Evolutionary conservation across 2,329 filamentous ascomycete species (phyloP).

Genomic region (Phialemoniopsis sp.): DNA sequence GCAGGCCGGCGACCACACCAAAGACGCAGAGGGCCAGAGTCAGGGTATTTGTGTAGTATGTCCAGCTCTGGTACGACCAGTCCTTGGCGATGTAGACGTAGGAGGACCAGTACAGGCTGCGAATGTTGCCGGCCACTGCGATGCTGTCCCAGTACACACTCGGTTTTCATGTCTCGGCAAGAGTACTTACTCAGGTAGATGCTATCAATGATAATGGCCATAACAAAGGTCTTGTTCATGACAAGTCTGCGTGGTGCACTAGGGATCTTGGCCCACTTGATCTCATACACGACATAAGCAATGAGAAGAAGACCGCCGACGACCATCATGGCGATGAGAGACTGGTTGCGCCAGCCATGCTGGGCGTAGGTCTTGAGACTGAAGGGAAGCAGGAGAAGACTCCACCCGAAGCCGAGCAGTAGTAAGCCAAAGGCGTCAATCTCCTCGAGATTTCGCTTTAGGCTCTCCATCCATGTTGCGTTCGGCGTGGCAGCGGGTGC

Average conservation of each 20-base stretch:
- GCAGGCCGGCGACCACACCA: conserved; percentile 26
- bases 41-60: conserved; percentile 30
- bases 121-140: conserved; percentile 23
- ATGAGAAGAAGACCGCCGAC: conserved; percentile 33
- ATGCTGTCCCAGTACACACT: no score
- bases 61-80: conserved; percentile 36
- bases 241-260: conserved; percentile 57
- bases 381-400: conserved; percentile 46
- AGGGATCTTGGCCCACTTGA: conserved; percentile 45
- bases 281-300: conserved; percentile 52
- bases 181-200: conserved; percentile 31
- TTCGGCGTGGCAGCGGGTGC: no score
- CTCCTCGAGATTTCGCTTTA: conserved; percentile 25
- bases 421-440: conserved; percentile 46
- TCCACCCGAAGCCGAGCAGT: conserved; percentile 41
- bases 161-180: no score
- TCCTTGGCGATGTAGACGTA: conserved; percentile 34
- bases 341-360: conserved; percentile 30
- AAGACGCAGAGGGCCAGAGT: conserved; percentile 32
- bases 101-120: conserved; percentile 28
- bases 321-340: conserved; percentile 34
- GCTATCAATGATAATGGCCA: conserved; percentile 18
- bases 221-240: conserved; percentile 30
- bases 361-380: conserved; percentile 32
- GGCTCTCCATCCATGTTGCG: conserved; percentile 16